Percentiles rank a stretch among this genome's conserved stretches.
These are phyloP conservation scores for Alternaria viburni DNA, from an alignment of 2,329 filamentous ascomycete species.

Conservation along the genomic window DNA sequence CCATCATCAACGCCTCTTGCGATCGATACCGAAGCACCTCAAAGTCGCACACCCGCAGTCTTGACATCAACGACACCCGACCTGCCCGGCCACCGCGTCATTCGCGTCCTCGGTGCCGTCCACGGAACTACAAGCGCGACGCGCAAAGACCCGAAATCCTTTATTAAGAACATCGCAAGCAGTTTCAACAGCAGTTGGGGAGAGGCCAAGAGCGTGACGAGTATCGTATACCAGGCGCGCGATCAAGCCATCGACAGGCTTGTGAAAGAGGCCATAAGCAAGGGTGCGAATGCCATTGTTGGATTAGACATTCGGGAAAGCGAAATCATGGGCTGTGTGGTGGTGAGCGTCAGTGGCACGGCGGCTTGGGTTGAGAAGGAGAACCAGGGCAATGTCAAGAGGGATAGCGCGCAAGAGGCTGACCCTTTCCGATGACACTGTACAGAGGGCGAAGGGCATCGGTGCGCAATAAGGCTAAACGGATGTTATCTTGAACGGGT, in stretches of 20 bases:
- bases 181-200: slow-evolving; percentile 30
- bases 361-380: slow-evolving; percentile 39
- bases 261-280: slow-evolving; percentile 39
- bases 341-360: slow-evolving; percentile 42
- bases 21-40: slow-evolving; percentile 32
- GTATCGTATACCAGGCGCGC: slow-evolving; percentile 40
- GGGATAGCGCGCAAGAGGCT: slow-evolving; percentile 29
- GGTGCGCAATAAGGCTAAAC: not conserved
- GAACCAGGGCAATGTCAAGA: slow-evolving; percentile 14
- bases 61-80: slow-evolving; percentile 36
- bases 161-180: slow-evolving; percentile 37
- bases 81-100: slow-evolving; percentile 36
- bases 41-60: slow-evolving; percentile 35
- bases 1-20: slow-evolving; percentile 9
- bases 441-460: not conserved
- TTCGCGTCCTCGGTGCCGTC: slow-evolving; percentile 37
- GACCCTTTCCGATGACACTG: slow-evolving; percentile 11
- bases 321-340: slow-evolving; percentile 42
- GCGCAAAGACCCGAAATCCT: slow-evolving; percentile 44
- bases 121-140: slow-evolving; percentile 41
- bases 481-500: not conserved
- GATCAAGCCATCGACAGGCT: slow-evolving; percentile 45
- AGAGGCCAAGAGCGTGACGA: slow-evolving; percentile 41
- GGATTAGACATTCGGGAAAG: slow-evolving; percentile 41
- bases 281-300: slow-evolving; percentile 42